phyloP scores from a whole-genome alignment of 1,139 yeast genomes.

The Diutina rugosa region DNA sequence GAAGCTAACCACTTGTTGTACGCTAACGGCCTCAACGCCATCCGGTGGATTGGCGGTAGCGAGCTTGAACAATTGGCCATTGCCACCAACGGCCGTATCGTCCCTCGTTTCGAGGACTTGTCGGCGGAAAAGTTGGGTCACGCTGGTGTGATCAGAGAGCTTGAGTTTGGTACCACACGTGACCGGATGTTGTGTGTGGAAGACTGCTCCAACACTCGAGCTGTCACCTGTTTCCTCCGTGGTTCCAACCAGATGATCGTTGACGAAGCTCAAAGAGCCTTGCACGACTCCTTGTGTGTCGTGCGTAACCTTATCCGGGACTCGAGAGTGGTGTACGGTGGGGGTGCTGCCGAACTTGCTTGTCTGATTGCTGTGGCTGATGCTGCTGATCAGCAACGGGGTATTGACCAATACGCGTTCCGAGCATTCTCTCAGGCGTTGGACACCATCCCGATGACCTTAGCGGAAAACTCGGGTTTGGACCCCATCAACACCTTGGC shows the following conservation, averaged over 20 bases:
- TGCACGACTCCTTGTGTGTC: constrained; percentile 94
- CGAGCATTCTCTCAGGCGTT: constrained; percentile 87
- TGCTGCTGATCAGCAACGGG: constrained; percentile 86
- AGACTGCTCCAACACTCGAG: constrained; percentile 76
- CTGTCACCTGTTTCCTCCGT: constrained; percentile 87
- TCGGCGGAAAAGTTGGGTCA: constrained; percentile 70
- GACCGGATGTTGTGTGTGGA: constrained; percentile 94
- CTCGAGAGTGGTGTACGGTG: constrained; percentile 91
- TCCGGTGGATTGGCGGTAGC: constrained; percentile 98
- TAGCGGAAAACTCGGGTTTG: constrained; percentile 94
- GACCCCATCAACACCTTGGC: constrained; percentile 89
- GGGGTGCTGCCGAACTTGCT: constrained; percentile 95
- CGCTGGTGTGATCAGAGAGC: constrained; percentile 76
- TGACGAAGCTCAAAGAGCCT: constrained; percentile 92
- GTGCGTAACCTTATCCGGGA: constrained; percentile 92
- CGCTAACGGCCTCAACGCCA: constrained; percentile 85
- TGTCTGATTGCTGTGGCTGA: constrained; percentile 86
- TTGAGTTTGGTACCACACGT: constrained; percentile 92
- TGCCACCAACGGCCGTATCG: constrained; percentile 95
- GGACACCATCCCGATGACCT: constrained; percentile 85
- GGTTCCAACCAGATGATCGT: constrained; percentile 97
- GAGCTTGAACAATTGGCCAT: constrained; percentile 93
- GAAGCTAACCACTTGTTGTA: constrained; percentile 92
- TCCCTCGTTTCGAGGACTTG: constrained; percentile 92
- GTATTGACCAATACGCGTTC: constrained; percentile 96